Conservation (phyloP, 352 stramenopile species). For the Phytophthora podocarpi region DNA sequence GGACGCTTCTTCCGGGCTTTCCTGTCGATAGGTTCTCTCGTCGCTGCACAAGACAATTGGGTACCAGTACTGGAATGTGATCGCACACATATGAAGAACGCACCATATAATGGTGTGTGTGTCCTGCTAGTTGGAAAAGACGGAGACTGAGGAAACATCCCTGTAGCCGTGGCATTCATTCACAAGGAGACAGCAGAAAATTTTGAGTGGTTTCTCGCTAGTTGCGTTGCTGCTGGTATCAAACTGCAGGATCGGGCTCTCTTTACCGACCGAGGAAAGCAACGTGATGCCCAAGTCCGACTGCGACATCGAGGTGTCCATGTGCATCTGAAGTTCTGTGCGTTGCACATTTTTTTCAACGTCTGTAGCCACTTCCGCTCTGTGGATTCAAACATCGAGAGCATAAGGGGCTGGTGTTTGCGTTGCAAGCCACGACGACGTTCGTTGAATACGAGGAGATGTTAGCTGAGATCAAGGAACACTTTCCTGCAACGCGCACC, state of each 20-base stretch:
- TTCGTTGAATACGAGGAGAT: too few species aligned
- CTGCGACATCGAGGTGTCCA: background rate
- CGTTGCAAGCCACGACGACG: too few species aligned
- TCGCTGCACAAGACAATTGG: slow-evolving; percentile 12
- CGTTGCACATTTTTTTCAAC: slow-evolving; percentile 17
- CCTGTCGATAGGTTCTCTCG: background rate
- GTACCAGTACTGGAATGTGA: slow-evolving; percentile 9
- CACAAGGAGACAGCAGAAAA: slow-evolving; percentile 12
- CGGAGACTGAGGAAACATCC: slow-evolving; percentile 2
- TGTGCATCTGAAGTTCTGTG: slow-evolving; percentile 4
- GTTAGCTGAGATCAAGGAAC: too few species aligned
- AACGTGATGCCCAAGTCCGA: slow-evolving; percentile 4
- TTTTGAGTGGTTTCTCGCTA: slow-evolving; percentile 19
- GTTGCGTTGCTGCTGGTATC: slow-evolving; percentile 2
- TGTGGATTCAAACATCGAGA: slow-evolving; percentile 8
- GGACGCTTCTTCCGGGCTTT: slow-evolving; percentile 10
- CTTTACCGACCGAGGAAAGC: slow-evolving; percentile 15
- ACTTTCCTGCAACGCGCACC: background rate
- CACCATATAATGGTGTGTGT: slow-evolving; percentile 8
- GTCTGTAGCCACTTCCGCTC: slow-evolving; percentile 7
- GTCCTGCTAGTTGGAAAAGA: background rate
- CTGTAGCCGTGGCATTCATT: background rate
- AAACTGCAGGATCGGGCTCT: background rate
- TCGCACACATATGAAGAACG: slow-evolving; percentile 5
- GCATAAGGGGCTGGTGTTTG: too few species aligned